Base-by-base conservation (phyloP, 371 early-diverging fungal species). In the Massospora cicadina region DNA sequence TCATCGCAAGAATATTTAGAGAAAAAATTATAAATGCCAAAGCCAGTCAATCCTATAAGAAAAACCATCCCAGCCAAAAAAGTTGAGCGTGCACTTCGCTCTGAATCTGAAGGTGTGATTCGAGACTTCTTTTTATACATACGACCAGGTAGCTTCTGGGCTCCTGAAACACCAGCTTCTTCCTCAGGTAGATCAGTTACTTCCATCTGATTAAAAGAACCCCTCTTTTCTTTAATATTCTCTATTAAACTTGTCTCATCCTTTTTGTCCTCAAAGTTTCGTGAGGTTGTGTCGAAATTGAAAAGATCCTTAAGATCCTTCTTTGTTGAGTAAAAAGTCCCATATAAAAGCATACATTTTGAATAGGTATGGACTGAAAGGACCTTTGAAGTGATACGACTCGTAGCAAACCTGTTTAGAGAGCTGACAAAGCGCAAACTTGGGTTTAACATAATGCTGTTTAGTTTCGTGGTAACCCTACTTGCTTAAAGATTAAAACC, bases 221-320 rank as follows among this genome's bases (percentile, higher is more conserved):
- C 31, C 13, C 29, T 31, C 2, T 26, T 59, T 21, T 59, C 31
- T 59, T 28, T 31, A 21, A 7, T 28, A 32, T 13, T 17, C 21
- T 59, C 29, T 2, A 30, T 7, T 59, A 17, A 32, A 2, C 3
- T 59, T 29, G 60, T 3, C 21, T 23, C 60, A 59, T 29, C 29
- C 21, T 59, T 59, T 59, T 29, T 31, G n/a, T 26, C 60, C 17
- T 13, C 29, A 30, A 17, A 26, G 21, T 29, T 21, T 29, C 60
- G 26, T 59, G 26, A 26, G 60, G 60, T 59, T 2, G 60, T 59
- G 31, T 59, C 60, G 31, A 59, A 59, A 59, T 59, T 59, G 12
- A 59, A 59, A 25, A 32, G 60, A 26, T 26, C 31, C 60, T 59
- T 59, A 59, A 59, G 31, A 43, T 43, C 43, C 17, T 43, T 43